A percentile compares a stretch with the other conserved stretches of the same genome.
These are phyloP conservation scores for Stereum hirsutum DNA, from an alignment of 1,284 basidiomycete genomes.

Conservation along the genomic window DNA sequence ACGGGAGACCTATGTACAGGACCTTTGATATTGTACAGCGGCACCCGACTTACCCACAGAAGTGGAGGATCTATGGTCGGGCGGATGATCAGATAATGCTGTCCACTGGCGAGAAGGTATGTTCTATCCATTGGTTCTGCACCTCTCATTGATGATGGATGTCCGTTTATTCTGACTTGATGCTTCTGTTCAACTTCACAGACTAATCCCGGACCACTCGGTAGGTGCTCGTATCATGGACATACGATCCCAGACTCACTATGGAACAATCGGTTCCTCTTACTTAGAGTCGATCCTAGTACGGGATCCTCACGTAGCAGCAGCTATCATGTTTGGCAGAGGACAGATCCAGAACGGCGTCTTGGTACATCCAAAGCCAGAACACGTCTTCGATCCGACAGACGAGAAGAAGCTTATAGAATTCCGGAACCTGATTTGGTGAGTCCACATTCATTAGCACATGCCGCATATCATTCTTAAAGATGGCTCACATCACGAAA, in stretches of 20 bases:
- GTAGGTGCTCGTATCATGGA: too few species aligned
- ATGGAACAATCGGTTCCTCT: too few species aligned
- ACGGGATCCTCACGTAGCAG: constrained; percentile 18
- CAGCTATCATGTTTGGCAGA: constrained; percentile 29
- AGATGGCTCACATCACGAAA: background rate
- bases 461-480: too few species aligned
- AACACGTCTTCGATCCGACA: constrained; percentile 21
- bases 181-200: too few species aligned
- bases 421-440: constrained; percentile 26
- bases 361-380: constrained; percentile 23
- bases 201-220: constrained; percentile 17
- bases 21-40: constrained; percentile 17
- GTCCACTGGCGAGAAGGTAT: constrained; percentile 23
- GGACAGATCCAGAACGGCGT: constrained; percentile 27
- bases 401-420: constrained; percentile 15
- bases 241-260: background rate
- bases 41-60: constrained; percentile 17
- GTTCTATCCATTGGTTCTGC: background rate
- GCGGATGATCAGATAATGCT: constrained; percentile 17
- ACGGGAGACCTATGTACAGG: constrained; percentile 2
- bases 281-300: constrained; percentile 23
- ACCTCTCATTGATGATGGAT: background rate
- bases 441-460: background rate
- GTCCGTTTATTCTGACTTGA: background rate
- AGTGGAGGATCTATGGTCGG: constrained; percentile 16